Base-by-base conservation (phyloP, 2,329 filamentous ascomycete genomes). In the Fusarium caatingaense region DNA sequence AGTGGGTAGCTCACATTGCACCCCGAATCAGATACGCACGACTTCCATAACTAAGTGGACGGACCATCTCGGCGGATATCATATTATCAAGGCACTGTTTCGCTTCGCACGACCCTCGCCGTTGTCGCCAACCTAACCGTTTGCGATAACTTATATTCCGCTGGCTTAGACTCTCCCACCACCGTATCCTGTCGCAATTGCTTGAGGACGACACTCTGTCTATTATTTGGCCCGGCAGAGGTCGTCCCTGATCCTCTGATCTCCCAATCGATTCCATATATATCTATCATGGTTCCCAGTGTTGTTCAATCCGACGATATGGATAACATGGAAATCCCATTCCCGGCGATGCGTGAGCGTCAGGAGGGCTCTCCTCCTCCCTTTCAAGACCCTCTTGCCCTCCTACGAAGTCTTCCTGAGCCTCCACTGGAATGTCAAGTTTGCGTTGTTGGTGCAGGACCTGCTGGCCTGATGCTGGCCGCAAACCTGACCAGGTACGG, bases 401-500 rank as follows among this genome's bases (percentile, higher is more conserved):
- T 84, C 50, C 80, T 87, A 27, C 79, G 83, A 71, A 86, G 82
- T 76, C 80, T 83, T 70, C 84, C 82, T 56, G 81, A 84, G 68
- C 78, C 81, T n/a, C 82, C 83, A 18, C 76, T 80, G 32, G 80
- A 82, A 69, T 82, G 81, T 48, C 81, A 84, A 69, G 84, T 86
- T 32, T 85, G 85, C 69, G 81, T 88, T 54, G 83, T 88, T 57
- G 86, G 86, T 64, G 86, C 86, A 53, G 86, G 86, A 16, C 86
- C 86, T 5, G 85, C 86, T 16, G 86, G 86, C 61, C 80, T 88
- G 60, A 88, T 88, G 85, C 78, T 87, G 69, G 85, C 83, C 54
- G 80, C 82, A 69, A 84, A 83, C 69, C 82, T 93, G 37, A 86
- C 87, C 20, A 85, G 90, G 11, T 92, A 88, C 73, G 91, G 91